A percentile compares a stretch with the other conserved stretches of the same genome.
These are phyloP conservation scores for Purpureocillium lavendulum DNA, from an alignment of 2,329 filamentous ascomycete species.

Conservation along the genomic window DNA sequence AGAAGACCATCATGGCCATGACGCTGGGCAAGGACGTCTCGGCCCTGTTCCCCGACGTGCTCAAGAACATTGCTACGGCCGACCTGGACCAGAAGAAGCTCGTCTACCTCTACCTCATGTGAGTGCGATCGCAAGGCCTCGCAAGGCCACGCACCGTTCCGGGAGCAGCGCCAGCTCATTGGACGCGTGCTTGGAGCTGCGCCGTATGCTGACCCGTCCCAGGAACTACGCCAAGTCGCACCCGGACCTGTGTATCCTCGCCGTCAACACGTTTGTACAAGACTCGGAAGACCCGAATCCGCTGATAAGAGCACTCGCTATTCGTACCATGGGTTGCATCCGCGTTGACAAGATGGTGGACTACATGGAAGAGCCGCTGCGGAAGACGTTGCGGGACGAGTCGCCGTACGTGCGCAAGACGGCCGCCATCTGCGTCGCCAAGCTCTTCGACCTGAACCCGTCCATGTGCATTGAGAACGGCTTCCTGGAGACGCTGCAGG, in stretches of 20 bases:
- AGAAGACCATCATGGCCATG: slow-evolving; percentile 99
- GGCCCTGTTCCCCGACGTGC: slow-evolving; percentile 88
- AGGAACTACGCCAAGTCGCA: slow-evolving; percentile 99
- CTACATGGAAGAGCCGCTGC: slow-evolving; percentile 96
- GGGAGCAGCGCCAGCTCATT: no score
- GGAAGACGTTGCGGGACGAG: slow-evolving; percentile 94
- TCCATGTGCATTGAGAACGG: slow-evolving; percentile 92
- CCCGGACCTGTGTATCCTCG: slow-evolving; percentile 94
- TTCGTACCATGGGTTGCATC: slow-evolving; percentile 98
- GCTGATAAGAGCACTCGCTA: slow-evolving; percentile 85
- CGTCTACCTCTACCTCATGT: slow-evolving; percentile 97
- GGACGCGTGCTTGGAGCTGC: no score
- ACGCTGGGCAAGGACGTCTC: slow-evolving; percentile 98
- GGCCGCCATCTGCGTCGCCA: slow-evolving; percentile 93
- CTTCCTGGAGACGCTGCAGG: slow-evolving; percentile 87
- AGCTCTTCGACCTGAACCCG: slow-evolving; percentile 92
- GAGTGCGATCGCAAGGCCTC: no score
- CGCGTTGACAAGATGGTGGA: slow-evolving; percentile 99
- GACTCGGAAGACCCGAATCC: slow-evolving; percentile 98
- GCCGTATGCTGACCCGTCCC: slow-evolving; percentile 2
- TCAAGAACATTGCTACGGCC: slow-evolving; percentile 95
- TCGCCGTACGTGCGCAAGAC: slow-evolving; percentile 98
- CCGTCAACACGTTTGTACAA: slow-evolving; percentile 98
- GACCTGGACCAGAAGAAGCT: slow-evolving; percentile 99
- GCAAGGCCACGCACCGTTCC: no score